Evolutionary conservation across 2,329 filamentous ascomycete species (phyloP).

Genomic region (Microcera coccophila): DNA sequence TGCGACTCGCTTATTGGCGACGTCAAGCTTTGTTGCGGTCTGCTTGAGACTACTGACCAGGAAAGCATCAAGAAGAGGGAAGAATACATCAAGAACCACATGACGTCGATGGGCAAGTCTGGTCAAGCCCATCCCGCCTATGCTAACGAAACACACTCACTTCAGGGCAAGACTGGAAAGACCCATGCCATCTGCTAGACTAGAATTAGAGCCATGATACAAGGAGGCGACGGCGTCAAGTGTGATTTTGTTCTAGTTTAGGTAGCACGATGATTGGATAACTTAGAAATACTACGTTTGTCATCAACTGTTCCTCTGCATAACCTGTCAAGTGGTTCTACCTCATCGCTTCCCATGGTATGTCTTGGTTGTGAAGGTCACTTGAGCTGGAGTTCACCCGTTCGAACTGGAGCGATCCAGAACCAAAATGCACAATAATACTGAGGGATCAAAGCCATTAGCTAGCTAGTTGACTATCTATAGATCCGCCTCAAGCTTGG

Average conservation of each 20-base stretch:
- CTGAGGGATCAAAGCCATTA: no score
- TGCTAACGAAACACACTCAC: slow-evolving; percentile 72
- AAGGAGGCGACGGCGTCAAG: slow-evolving; percentile 17
- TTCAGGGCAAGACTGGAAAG: slow-evolving; percentile 89
- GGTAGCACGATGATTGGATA: background rate
- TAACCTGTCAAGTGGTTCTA: no score
- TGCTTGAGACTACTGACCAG: slow-evolving; percentile 70
- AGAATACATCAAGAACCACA: slow-evolving; percentile 58
- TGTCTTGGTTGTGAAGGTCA: no score
- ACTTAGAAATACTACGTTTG: no score
- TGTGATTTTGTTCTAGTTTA: slow-evolving; percentile 9
- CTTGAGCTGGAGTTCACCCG: no score
- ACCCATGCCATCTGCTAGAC: slow-evolving; percentile 77
- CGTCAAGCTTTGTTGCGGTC: slow-evolving; percentile 69
- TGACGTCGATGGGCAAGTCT: slow-evolving; percentile 49
- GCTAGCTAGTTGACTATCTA: no score
- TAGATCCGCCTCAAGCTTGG: no score
- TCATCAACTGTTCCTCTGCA: no score
- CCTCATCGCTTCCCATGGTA: no score
- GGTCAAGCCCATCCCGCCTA: slow-evolving; percentile 48
- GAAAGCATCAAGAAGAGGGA: slow-evolving; percentile 66
- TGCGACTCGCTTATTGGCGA: slow-evolving; percentile 77
- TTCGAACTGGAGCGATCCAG: no score
- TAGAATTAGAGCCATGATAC: slow-evolving; percentile 10
- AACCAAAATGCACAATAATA: no score